Evolutionary conservation across 2,329 filamentous ascomycete genomes (phyloP).

Genomic region (Fusarium metavorans): DNA sequence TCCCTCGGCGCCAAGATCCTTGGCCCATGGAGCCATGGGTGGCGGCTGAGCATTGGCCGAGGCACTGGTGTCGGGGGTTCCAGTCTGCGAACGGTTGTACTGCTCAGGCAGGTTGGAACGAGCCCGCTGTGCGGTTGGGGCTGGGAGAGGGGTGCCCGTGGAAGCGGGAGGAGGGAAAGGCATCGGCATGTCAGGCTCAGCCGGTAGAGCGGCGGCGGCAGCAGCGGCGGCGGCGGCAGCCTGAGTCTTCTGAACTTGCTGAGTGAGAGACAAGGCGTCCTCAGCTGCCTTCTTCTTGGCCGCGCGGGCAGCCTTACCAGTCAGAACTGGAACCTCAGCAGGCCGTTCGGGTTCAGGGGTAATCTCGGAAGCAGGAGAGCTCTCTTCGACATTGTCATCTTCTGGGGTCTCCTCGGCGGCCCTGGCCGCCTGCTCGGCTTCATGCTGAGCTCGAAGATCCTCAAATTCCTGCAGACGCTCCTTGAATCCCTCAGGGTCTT

Average conservation of each 20-base stretch:
- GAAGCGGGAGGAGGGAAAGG: constrained; percentile 73
- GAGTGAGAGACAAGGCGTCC: constrained; percentile 75
- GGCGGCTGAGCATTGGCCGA: constrained; percentile 63
- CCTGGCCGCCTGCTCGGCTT: constrained; percentile 61
- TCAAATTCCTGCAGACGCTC: constrained; percentile 89
- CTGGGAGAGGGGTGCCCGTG: constrained; percentile 84
- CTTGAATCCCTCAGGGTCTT: constrained; percentile 70
- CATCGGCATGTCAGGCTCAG: constrained; percentile 76
- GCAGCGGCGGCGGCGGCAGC: constrained; percentile 55
- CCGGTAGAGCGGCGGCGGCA: constrained; percentile 58
- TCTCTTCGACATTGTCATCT: constrained; percentile 43
- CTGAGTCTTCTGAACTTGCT: constrained; percentile 85
- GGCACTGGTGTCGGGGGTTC: constrained; percentile 73
- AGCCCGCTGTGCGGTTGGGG: constrained; percentile 87
- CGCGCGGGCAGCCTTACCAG: constrained; percentile 43
- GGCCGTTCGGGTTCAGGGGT: constrained; percentile 26
- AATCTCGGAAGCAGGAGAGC: constrained; percentile 15
- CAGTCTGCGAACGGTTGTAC: constrained; percentile 77
- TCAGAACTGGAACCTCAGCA: constrained; percentile 25
- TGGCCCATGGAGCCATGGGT: constrained; percentile 94
- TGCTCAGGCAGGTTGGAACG: constrained; percentile 86
- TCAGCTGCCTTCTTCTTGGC: constrained; percentile 51
- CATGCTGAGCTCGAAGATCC: constrained; percentile 78
- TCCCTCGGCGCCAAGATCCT: constrained; percentile 76
- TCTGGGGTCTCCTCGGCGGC: constrained; percentile 52